phyloP scores from a whole-genome alignment of 352 stramenopile species.

The Globisporangium emineosum region DNA sequence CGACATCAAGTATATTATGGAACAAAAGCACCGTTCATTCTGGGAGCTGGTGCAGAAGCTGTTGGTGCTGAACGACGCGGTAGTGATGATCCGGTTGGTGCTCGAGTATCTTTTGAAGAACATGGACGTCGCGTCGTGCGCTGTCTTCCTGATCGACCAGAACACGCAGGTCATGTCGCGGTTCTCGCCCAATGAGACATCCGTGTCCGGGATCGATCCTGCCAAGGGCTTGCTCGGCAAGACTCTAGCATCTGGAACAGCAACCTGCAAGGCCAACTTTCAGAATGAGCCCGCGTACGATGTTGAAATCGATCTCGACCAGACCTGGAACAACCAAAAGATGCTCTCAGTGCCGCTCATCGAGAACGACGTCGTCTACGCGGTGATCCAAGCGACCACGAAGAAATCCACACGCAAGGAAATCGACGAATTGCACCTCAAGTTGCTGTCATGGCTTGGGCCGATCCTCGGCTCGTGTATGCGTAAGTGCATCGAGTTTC shows the following conservation, averaged over 20 bases:
- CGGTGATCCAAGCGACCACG: constrained; percentile 68
- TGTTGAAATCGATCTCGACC: constrained; percentile 58
- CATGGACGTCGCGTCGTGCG: constrained; percentile 43
- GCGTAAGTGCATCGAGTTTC: constrained; percentile 85
- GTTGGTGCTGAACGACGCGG: constrained; percentile 64
- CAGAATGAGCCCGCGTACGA: constrained; percentile 47
- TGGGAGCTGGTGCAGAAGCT: constrained; percentile 75
- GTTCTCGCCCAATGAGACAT: constrained; percentile 45
- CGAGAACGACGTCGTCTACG: constrained; percentile 76
- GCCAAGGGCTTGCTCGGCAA: constrained; percentile 54
- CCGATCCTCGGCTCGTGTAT: constrained; percentile 82
- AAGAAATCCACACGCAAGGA: constrained; percentile 28
- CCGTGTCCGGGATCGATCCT: constrained; percentile 47
- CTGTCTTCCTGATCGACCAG: constrained; percentile 75
- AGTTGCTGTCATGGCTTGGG: constrained; percentile 74
- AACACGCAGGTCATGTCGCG: constrained; percentile 77
- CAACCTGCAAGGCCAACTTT: constrained; percentile 46
- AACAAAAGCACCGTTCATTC: constrained; percentile 72
- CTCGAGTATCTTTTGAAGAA: constrained; percentile 64
- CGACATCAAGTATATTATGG: constrained; percentile 38
- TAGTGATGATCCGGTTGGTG: constrained; percentile 69
- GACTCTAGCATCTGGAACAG: constrained; percentile 29
- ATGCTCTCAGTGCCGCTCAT: constrained; percentile 70
- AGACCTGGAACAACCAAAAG: constrained; percentile 56
- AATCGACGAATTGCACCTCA: constrained; percentile 67